phyloP scores from a whole-genome alignment of 129 eudicot genomes.

The Helianthus annuus region DNA sequence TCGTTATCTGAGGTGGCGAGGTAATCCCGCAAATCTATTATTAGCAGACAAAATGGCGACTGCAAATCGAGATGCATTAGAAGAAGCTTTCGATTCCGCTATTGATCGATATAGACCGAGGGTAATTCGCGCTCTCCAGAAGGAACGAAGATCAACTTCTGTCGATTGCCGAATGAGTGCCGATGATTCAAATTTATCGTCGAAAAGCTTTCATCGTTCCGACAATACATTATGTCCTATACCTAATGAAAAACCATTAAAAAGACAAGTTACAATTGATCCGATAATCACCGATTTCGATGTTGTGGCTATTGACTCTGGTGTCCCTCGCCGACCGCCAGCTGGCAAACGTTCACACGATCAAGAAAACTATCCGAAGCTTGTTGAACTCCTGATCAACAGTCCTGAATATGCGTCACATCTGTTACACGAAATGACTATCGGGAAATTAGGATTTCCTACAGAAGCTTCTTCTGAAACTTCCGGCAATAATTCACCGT shows the following conservation, averaged over 20 bases:
- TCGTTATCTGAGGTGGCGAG: slow-evolving; percentile 92
- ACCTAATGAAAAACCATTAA: slow-evolving; percentile 46
- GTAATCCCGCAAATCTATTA: slow-evolving; percentile 81
- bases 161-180: slow-evolving; percentile 65
- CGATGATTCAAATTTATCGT: slow-evolving; percentile 48
- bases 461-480: slow-evolving; percentile 41
- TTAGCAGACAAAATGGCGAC: slow-evolving; percentile 69
- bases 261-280: slow-evolving; percentile 53
- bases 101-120: slow-evolving; percentile 73
- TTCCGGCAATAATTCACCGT: slow-evolving; percentile 26
- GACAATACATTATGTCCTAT: slow-evolving; percentile 55
- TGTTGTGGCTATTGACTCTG: slow-evolving; percentile 89
- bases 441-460: slow-evolving; percentile 73
- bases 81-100: slow-evolving; percentile 75
- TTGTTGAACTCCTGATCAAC: slow-evolving; percentile 90
- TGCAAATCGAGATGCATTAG: slow-evolving; percentile 61
- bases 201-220: slow-evolving; percentile 65
- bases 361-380: slow-evolving; percentile 80
- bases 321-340: slow-evolving; percentile 97
- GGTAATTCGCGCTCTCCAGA: slow-evolving; percentile 73
- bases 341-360: slow-evolving; percentile 90
- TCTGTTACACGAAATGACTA: slow-evolving; percentile 67
- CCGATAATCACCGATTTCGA: slow-evolving; percentile 46
- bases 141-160: slow-evolving; percentile 87
- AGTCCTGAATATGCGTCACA: slow-evolving; percentile 81